Evolutionary conservation across 73 alveolate species (phyloP).

Genomic region (Paramecium octaurelia): DNA sequence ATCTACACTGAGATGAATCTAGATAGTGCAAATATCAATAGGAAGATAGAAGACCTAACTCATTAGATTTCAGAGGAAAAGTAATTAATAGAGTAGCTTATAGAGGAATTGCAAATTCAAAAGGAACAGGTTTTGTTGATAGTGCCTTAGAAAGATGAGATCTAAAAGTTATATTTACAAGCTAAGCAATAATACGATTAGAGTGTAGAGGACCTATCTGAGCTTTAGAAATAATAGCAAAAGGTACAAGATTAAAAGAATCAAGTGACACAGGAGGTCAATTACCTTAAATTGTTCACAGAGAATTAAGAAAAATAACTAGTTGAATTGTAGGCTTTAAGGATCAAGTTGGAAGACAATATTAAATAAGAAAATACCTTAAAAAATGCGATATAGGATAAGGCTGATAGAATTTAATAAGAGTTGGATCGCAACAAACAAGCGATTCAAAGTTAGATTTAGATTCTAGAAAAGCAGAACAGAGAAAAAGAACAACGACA

Average conservation of each 20-base stretch:
- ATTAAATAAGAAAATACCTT: neutral
- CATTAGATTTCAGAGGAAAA: conserved; percentile 1
- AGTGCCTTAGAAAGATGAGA: neutral
- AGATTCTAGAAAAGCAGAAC: neutral
- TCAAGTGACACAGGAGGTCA: neutral
- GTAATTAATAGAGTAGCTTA: neutral
- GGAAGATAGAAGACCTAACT: neutral
- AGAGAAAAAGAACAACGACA: neutral
- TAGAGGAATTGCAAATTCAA: neutral
- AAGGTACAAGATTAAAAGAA: neutral
- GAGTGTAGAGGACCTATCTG: neutral
- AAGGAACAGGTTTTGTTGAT: neutral
- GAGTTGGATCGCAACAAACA: neutral
- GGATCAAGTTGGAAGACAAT: neutral
- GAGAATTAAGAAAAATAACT: neutral
- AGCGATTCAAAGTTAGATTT: neutral
- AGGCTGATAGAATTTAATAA: neutral
- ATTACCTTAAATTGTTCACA: neutral
- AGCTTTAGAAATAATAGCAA: neutral
- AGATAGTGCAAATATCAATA: neutral
- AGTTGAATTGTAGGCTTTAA: neutral
- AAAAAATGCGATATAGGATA: conserved; percentile 3
- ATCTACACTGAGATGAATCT: neutral
- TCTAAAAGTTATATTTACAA: neutral
- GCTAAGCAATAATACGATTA: neutral